Evolutionary conservation across 345 rosid species (phyloP), one percentile per base, ranked within the genome.

Genomic region (Pistacia atlantica): DNA sequence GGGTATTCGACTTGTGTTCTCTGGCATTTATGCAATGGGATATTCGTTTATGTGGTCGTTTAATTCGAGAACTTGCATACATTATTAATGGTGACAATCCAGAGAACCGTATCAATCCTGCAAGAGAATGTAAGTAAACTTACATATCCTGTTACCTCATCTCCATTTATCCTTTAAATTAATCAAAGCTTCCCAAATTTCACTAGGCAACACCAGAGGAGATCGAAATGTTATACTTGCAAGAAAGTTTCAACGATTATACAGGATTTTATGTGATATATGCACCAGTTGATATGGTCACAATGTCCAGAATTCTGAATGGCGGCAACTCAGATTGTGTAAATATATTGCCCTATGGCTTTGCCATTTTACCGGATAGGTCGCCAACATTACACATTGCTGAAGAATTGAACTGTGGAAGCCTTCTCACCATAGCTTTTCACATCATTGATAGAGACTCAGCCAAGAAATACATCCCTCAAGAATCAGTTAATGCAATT

Each of bases 1-100:
- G 9, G 46, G 46, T 7, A 42, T 42, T 5, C 46, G 1, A 31
- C 25, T 67, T 48, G 22, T n/a, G n/a, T 57, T 42, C 14, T 56
- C 8, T 55, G 37, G 6, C 11, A 63, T 45, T 51, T 42, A 75
- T 72, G 77, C 80, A 87, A 88, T 87, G 89, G 93, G 89, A 87
- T 75, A 49, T 80, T 62, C 85, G 85, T 18, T 68, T 80, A 1
- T 2, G 33, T 37, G 74, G 64, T 22, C 64, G 60, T 17, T 12
- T 22, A 2, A 37, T 82, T 42, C 79, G 33, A 66, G 89, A 87
- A 61, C 52, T 78, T 51, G 67, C 78, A 0, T 61, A 74, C 45
- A 64, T 89, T 8, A 46, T 6, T 0, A 65, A 51, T 12, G 88
- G 87, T 17, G 74, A 66, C 17, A 67, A 69, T 18, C 80, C 83